A percentile compares a stretch with the other conserved stretches of the same genome.
Evolutionary conservation across 2,329 filamentous ascomycete species (phyloP).

Genomic region (Amesomyces nigricolor): DNA sequence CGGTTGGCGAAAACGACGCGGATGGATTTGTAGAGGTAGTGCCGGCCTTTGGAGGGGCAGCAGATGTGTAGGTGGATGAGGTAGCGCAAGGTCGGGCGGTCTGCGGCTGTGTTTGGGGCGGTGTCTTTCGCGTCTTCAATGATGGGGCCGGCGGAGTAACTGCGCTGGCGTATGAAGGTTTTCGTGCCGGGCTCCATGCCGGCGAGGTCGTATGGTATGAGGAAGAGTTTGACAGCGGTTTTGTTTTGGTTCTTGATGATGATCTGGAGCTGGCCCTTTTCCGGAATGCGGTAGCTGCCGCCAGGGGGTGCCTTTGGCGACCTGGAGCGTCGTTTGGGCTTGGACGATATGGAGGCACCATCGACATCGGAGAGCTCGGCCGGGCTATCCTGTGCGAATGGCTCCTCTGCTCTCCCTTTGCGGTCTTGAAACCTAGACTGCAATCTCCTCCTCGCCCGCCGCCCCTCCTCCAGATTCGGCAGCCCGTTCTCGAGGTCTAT

Average conservation of each 20-base stretch:
- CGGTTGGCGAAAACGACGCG: conserved; percentile 95
- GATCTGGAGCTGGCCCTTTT: conserved; percentile 91
- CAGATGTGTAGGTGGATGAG: conserved; percentile 92
- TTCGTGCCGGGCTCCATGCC: conserved; percentile 94
- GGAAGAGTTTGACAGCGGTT: conserved; percentile 91
- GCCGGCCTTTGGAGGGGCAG: conserved; percentile 74
- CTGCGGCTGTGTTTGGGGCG: conserved; percentile 19
- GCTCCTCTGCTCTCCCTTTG: conserved; percentile 27
- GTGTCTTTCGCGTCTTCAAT: conserved; percentile 52
- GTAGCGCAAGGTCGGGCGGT: conserved; percentile 76
- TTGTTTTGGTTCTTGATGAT: conserved; percentile 98
- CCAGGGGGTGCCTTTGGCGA: conserved; percentile 62
- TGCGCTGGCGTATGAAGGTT: conserved; percentile 91
- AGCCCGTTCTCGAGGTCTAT: conserved; percentile 85
- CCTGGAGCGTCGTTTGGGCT: conserved; percentile 50
- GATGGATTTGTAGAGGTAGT: conserved; percentile 85
- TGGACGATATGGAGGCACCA: conserved; percentile 25
- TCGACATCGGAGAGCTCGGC: conserved; percentile 17
- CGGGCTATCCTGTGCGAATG: conserved; percentile 20
- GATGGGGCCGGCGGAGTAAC: conserved; percentile 81
- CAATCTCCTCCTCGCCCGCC: conserved; percentile 44
- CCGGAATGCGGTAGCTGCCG: conserved; percentile 88
- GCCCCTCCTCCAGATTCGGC: conserved; percentile 44
- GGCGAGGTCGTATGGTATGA: conserved; percentile 84
- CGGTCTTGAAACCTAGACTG: conserved; percentile 41